Conservation (phyloP, 768 basidiomycete species). For the Hygrocybe punicea region DNA sequence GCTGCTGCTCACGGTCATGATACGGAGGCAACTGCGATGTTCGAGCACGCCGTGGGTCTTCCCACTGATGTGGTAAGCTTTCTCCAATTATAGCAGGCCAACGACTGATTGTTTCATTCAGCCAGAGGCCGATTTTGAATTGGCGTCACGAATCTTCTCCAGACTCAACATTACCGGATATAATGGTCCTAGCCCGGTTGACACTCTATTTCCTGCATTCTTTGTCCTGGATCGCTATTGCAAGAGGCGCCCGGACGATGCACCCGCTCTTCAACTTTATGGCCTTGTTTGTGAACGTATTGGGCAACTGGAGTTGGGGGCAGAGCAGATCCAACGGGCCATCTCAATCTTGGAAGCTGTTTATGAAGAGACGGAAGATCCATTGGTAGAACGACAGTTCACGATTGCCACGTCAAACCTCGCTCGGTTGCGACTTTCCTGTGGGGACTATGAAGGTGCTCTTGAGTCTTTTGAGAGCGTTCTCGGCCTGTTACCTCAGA, state of each 20-base stretch:
- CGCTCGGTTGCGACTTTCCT: conserved; percentile 69
- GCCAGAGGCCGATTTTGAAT: conserved; percentile 82
- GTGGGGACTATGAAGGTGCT: conserved; percentile 56
- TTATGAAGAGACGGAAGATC: conserved; percentile 86
- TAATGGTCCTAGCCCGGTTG: conserved; percentile 24
- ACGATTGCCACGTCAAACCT: conserved; percentile 78
- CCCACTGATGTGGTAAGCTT: conserved; percentile 53
- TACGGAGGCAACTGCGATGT: conserved; percentile 60
- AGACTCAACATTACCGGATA: conserved; percentile 22
- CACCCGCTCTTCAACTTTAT: conserved; percentile 76
- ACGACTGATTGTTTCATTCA: conserved; percentile 27
- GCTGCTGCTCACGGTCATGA: conserved; percentile 58
- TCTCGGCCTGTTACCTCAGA: conserved; percentile 62
- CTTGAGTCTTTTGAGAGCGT: conserved; percentile 69
- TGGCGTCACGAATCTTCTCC: conserved; percentile 57
- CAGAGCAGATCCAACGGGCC: conserved; percentile 53
- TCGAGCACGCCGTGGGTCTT: conserved; percentile 70
- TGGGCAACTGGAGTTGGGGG: conserved; percentile 62
- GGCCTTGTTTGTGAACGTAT: conserved; percentile 83
- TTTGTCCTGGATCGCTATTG: conserved; percentile 78
- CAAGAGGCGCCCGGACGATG: conserved; percentile 61
- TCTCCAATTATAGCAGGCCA: neutral
- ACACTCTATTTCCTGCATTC: conserved; percentile 69
- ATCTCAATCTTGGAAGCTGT: conserved; percentile 74
- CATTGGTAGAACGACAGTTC: conserved; percentile 72